phyloP scores from a whole-genome alignment of 495 filamentous ascomycete species.

The Poronia punctata region DNA sequence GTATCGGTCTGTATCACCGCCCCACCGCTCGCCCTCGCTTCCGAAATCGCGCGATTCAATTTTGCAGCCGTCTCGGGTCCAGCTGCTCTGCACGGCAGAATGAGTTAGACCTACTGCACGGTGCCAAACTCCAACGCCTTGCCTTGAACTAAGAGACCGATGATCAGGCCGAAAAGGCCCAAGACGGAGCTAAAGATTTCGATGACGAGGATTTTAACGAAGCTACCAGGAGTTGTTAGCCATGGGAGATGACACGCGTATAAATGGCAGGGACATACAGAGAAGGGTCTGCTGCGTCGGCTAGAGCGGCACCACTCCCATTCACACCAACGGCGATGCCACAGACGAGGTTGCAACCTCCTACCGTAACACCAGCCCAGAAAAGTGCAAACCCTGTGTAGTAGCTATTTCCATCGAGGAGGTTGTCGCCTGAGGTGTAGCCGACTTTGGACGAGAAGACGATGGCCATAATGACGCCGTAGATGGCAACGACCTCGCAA shows the following conservation, averaged over 20 bases:
- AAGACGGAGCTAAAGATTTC: slow-evolving; percentile 99
- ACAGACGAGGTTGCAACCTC: slow-evolving; percentile 90
- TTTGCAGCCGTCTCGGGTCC: too few species aligned
- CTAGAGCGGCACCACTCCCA: slow-evolving; percentile 89
- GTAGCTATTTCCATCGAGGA: slow-evolving; percentile 67
- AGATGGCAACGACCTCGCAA: slow-evolving; percentile 99
- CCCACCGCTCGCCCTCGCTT: too few species aligned
- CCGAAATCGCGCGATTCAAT: too few species aligned
- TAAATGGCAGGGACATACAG: slow-evolving; percentile 56
- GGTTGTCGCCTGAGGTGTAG: slow-evolving; percentile 52
- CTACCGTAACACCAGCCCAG: slow-evolving; percentile 91
- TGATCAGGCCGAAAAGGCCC: slow-evolving; percentile 94
- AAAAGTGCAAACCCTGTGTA: slow-evolving; percentile 97
- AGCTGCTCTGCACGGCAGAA: too few species aligned
- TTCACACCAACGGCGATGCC: slow-evolving; percentile 97
- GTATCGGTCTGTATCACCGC: too few species aligned
- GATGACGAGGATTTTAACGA: slow-evolving; percentile 97
- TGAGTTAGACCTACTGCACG: slow-evolving; percentile 10
- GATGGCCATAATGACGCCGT: slow-evolving; percentile 99
- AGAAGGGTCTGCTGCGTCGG: slow-evolving; percentile 88
- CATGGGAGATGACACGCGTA: neutral
- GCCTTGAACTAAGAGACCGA: slow-evolving; percentile 78
- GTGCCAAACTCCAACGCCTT: slow-evolving; percentile 71
- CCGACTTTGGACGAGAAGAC: slow-evolving; percentile 86
- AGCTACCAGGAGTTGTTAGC: slow-evolving; percentile 49